Conservation (phyloP, 73 alveolate genomes). For the Paramecium tetraurelia region DNA sequence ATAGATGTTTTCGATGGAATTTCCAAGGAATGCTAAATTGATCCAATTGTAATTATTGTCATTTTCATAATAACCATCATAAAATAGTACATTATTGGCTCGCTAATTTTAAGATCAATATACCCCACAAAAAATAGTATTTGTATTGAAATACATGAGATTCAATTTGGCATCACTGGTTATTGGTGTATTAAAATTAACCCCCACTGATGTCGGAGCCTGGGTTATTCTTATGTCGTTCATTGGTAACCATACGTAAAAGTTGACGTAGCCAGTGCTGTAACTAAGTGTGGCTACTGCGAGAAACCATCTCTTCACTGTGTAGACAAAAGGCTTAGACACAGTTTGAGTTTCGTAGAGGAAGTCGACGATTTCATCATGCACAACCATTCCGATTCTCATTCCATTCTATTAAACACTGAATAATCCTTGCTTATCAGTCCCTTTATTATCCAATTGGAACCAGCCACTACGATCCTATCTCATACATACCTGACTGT, state of each 20-base stretch:
- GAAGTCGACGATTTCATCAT: neutral
- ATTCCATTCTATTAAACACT: neutral
- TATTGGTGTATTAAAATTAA: neutral
- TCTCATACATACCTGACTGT: constrained; percentile 12
- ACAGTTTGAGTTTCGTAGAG: neutral
- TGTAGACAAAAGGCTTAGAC: neutral
- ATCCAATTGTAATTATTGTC: constrained; percentile 5
- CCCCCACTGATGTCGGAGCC: neutral
- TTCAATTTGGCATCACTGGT: neutral
- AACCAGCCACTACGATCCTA: constrained; percentile 17
- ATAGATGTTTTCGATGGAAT: neutral
- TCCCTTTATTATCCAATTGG: neutral
- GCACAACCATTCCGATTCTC: neutral
- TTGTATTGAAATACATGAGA: neutral
- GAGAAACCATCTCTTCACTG: neutral
- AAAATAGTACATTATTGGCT: constrained; percentile 9
- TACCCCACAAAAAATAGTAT: constrained; percentile 17
- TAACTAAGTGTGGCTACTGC: neutral
- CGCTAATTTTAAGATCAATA: neutral
- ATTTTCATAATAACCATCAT: neutral
- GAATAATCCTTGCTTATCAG: neutral
- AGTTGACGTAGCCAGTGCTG: neutral
- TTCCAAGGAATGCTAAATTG: neutral
- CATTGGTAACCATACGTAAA: constrained; percentile 4
- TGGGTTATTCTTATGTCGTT: neutral